These are phyloP conservation scores for Boletus fagicola DNA, from an alignment of 768 basidiomycete genomes.

Conservation along the genomic window DNA sequence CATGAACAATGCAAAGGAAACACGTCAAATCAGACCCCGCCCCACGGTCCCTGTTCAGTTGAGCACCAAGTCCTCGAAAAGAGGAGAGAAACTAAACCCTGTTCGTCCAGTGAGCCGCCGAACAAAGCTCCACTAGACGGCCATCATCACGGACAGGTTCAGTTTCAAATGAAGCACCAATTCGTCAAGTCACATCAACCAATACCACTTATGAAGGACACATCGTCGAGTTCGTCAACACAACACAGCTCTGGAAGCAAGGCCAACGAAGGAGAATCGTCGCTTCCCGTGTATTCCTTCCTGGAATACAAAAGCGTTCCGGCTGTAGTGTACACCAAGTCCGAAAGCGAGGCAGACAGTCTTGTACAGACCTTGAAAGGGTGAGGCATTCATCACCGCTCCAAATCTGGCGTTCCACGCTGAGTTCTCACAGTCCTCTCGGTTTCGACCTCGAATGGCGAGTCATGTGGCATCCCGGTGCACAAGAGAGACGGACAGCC, in stretches of 20 bases:
- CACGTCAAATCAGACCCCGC: neutral
- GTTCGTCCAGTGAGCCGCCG: conserved; percentile 3
- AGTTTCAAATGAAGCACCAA: neutral
- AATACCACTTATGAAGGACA: neutral
- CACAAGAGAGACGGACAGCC: conserved; percentile 38
- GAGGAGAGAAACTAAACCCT: neutral
- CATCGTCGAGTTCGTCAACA: conserved; percentile 4
- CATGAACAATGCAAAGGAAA: neutral
- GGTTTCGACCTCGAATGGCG: conserved; percentile 56
- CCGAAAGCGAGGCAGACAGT: conserved; percentile 43
- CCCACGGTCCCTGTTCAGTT: conserved; percentile 7
- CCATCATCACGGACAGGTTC: neutral
- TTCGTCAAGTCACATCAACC: neutral
- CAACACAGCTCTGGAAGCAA: conserved; percentile 1
- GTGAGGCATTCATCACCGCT: conserved; percentile 20
- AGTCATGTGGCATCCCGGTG: conserved; percentile 33
- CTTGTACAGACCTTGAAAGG: conserved; percentile 38
- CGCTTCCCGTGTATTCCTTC: conserved; percentile 39
- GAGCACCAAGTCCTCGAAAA: conserved; percentile 2
- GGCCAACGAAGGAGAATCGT: neutral
- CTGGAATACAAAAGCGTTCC: conserved; percentile 32
- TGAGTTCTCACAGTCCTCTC: conserved; percentile 36
- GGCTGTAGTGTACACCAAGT: conserved; percentile 38
- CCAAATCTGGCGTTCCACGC: neutral
- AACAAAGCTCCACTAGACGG: neutral